Evolutionary conservation across 495 filamentous ascomycete species (phyloP), one percentile per base, ranked within the genome.

Genomic region (Neurospora sp.): DNA sequence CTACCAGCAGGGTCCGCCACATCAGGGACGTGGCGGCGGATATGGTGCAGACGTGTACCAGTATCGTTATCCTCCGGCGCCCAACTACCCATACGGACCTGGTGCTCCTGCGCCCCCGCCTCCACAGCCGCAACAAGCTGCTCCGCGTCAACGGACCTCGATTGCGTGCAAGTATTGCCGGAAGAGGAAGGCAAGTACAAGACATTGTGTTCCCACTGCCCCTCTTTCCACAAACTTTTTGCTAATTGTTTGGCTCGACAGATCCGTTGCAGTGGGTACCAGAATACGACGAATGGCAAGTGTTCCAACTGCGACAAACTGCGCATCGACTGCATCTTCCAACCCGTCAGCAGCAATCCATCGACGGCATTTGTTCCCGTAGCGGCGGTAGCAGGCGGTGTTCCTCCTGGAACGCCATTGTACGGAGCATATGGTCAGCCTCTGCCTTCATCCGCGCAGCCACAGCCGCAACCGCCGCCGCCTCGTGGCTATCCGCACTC

Each of bases 211-310:
- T 69, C 20, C 16, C 46, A 72, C 5, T 41, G 16, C 39, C n/a
- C 39, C 39, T 41, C 27, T 31, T 61, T 70, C 41, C 71, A 70
- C 42, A 39, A 5, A 1, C 31, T 22, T 61, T 6, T 68, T 53
- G 40, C 76, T 79, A 73, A 79, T 69, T 27, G 39, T 41, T 10
- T 20, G 18, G 68, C 22, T n/a, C 44, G 20, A 22, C 12, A 86
- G 85, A 86, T 86, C 74, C 84, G 85, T 22, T 86, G 85, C 79
- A 86, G 85, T 68, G 85, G 85, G n/a, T 85, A 86, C 71, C 81
- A 83, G 20, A 84, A 84, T 22, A 84, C 84, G 0, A 81, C 80
- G 0, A 84, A 84, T 14, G 85, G 85, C 7, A 86, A 86, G 72
- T 86, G 85, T 71, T 81, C 82, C 9, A 86, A 86, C 69, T 86